Conservation (phyloP, 805 yeast species). For the Saturnispora galanensis region DNA sequence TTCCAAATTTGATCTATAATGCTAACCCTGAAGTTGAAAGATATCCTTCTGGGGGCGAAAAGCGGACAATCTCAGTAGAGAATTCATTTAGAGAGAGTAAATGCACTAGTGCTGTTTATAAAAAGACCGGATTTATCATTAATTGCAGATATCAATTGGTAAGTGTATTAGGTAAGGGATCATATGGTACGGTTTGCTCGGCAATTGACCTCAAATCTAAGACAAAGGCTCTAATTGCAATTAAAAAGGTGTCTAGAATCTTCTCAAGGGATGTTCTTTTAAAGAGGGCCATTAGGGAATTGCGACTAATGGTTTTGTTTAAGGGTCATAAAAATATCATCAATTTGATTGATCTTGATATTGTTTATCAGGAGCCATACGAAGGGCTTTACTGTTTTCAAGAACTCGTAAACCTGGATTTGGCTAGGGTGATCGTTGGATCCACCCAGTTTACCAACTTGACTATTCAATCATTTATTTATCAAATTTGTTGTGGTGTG, state of each 20-base stretch:
- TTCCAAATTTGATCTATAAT: not conserved
- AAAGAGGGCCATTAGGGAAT: slow-evolving; percentile 75
- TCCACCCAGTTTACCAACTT: slow-evolving; percentile 72
- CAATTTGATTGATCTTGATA: slow-evolving; percentile 61
- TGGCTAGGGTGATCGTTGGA: slow-evolving; percentile 72
- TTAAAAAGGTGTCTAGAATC: slow-evolving; percentile 70
- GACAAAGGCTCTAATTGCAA: slow-evolving; percentile 43
- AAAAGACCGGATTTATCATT: slow-evolving; percentile 50
- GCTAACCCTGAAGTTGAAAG: too few species aligned
- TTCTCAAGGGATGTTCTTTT: slow-evolving; percentile 57
- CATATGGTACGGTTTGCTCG: slow-evolving; percentile 79
- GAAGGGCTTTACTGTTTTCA: slow-evolving; percentile 87
- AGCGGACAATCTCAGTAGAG: not conserved
- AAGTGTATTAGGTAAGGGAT: slow-evolving; percentile 66
- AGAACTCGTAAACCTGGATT: slow-evolving; percentile 74
- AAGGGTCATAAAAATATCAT: slow-evolving; percentile 82
- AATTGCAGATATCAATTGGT: slow-evolving; percentile 51
- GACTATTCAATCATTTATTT: slow-evolving; percentile 65
- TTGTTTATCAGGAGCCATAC: slow-evolving; percentile 54
- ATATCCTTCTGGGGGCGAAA: too few species aligned
- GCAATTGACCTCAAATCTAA: slow-evolving; percentile 45
- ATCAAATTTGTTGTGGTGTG: slow-evolving; percentile 78
- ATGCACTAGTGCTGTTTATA: slow-evolving; percentile 28
- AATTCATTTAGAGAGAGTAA: not conserved
- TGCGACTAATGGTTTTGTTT: slow-evolving; percentile 70